phyloP scores from a whole-genome alignment of 352 stramenopile species.

The Phytophthora sp. region DNA sequence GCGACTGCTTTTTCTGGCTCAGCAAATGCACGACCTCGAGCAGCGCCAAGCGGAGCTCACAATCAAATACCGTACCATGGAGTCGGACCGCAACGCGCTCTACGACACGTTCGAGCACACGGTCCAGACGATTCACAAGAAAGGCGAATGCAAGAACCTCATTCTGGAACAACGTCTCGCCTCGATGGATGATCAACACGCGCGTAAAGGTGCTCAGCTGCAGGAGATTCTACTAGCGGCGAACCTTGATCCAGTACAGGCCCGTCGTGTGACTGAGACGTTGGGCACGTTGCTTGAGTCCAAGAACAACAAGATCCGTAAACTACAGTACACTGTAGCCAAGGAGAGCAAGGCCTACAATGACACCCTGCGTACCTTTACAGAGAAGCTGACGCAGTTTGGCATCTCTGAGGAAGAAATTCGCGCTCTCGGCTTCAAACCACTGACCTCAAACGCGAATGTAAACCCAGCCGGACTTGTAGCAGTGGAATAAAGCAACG shows the following conservation, averaged over 20 bases:
- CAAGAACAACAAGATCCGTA: slow-evolving; percentile 64
- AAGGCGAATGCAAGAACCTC: slow-evolving; percentile 92
- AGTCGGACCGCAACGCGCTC: slow-evolving; percentile 88
- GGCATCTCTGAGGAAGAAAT: slow-evolving; percentile 82
- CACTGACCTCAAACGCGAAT: slow-evolving; percentile 58
- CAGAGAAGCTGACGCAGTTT: slow-evolving; percentile 66
- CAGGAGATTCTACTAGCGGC: slow-evolving; percentile 76
- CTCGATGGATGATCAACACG: slow-evolving; percentile 74
- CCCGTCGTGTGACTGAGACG: slow-evolving; percentile 70
- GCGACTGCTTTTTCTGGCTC: slow-evolving; percentile 74
- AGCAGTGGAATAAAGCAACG: slow-evolving; percentile 49
- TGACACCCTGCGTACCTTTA: slow-evolving; percentile 76
- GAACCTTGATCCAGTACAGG: slow-evolving; percentile 75
- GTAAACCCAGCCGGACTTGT: slow-evolving; percentile 79
- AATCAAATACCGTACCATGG: slow-evolving; percentile 71
- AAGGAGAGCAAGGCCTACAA: slow-evolving; percentile 86
- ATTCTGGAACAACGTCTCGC: slow-evolving; percentile 86
- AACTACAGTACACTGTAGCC: slow-evolving; percentile 67
- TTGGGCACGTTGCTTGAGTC: slow-evolving; percentile 67
- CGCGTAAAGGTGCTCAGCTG: slow-evolving; percentile 75
- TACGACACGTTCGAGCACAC: slow-evolving; percentile 93
- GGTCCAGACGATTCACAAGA: slow-evolving; percentile 90
- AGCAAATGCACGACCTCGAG: slow-evolving; percentile 73
- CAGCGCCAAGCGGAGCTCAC: slow-evolving; percentile 73
- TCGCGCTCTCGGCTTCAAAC: slow-evolving; percentile 66